Conservation (phyloP, 345 rosid species). For the Raphanus raphanistrum region DNA sequence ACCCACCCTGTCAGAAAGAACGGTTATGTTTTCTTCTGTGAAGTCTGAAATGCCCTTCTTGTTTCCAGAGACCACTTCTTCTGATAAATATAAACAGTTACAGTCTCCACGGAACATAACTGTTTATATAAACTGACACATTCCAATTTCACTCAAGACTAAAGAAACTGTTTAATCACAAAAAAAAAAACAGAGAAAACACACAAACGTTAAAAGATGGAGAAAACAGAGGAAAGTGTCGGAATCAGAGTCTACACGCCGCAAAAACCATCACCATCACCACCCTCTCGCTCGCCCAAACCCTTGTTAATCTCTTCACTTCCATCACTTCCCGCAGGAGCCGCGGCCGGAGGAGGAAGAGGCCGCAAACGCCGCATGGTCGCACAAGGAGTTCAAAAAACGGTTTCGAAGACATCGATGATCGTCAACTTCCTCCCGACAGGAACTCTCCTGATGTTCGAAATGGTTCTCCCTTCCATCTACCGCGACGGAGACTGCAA, state of each 20-base stretch:
- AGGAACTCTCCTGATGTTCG: slow-evolving; percentile 78
- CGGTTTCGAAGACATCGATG: slow-evolving; percentile 72
- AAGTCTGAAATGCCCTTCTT: not conserved
- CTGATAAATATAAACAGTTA: not conserved
- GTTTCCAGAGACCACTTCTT: not conserved
- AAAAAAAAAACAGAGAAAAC: not conserved
- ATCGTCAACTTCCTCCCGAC: slow-evolving; percentile 71
- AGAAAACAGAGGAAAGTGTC: slow-evolving; percentile 1
- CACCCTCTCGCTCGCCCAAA: slow-evolving; percentile 27
- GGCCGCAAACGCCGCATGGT: slow-evolving; percentile 57
- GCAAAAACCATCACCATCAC: slow-evolving; percentile 33
- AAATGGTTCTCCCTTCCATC: slow-evolving; percentile 72
- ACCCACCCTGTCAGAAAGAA: not conserved
- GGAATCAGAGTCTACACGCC: slow-evolving; percentile 55
- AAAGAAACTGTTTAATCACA: not conserved
- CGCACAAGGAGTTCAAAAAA: slow-evolving; percentile 69
- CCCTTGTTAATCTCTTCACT: slow-evolving; percentile 27
- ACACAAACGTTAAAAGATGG: not conserved
- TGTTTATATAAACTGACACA: not conserved
- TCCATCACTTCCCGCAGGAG: slow-evolving; percentile 26
- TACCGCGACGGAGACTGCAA: slow-evolving; percentile 60
- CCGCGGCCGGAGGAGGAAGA: slow-evolving; percentile 29
- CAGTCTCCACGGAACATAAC: not conserved
- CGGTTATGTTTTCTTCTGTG: not conserved
- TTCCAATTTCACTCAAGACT: not conserved